These are phyloP conservation scores for Zymoseptoria tritici DNA, from an alignment of 2,329 filamentous ascomycete genomes.

Conservation along the genomic window DNA sequence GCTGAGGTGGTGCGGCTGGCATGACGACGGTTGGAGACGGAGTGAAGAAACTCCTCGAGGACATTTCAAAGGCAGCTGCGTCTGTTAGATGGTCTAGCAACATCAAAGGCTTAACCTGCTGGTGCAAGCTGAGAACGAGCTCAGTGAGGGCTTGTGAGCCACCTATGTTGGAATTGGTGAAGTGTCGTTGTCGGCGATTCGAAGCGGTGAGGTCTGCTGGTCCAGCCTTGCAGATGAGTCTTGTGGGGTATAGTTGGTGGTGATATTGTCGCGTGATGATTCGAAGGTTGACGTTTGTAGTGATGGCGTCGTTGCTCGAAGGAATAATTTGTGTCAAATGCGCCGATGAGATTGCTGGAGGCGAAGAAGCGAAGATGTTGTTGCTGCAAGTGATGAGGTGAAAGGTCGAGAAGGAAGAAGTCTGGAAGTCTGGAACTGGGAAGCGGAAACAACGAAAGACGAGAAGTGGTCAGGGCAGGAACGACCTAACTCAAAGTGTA, in stretches of 20 bases:
- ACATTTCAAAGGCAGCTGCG: slow-evolving; percentile 20
- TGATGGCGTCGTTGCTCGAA: not conserved
- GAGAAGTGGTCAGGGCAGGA: no score
- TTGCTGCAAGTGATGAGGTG: no score
- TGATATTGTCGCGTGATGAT: not conserved
- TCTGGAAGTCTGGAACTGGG: no score
- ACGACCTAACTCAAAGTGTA: no score
- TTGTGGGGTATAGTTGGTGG: not conserved
- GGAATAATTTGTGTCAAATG: not conserved
- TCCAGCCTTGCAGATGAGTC: not conserved
- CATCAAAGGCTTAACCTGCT: slow-evolving; percentile 26
- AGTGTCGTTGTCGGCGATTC: not conserved
- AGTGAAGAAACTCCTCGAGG: slow-evolving; percentile 35
- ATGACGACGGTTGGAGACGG: slow-evolving; percentile 42
- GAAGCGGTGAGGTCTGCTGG: not conserved
- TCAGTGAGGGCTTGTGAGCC: slow-evolving; percentile 21
- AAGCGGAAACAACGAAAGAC: no score
- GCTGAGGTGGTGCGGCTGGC: slow-evolving; percentile 34
- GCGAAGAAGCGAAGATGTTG: not conserved
- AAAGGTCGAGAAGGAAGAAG: no score
- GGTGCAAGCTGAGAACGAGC: slow-evolving; percentile 18
- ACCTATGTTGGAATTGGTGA: slow-evolving; percentile 17
- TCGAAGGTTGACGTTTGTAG: not conserved
- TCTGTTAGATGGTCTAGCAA: slow-evolving; percentile 28
- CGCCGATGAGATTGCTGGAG: not conserved